Base-by-base conservation (phyloP, 441 rosid genomes). In the Syzygium malaccense region DNA sequence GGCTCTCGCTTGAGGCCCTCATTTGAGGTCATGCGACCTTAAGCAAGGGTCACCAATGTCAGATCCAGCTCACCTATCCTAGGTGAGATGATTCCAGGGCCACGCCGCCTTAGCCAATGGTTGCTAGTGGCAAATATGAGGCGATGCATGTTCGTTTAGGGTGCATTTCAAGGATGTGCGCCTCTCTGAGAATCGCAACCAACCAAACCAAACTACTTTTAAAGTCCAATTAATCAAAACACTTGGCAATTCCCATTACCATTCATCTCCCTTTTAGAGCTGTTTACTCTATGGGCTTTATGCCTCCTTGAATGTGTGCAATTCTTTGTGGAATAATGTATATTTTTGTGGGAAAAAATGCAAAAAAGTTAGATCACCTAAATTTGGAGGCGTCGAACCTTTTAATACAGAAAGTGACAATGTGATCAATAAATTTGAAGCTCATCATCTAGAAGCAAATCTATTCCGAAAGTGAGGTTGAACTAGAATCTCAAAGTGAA, bases 21-120 rank as follows among this genome's bases (percentile, higher is more conserved):
- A 6, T 4, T 1, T 28, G 0, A 60, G 17, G 45, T 68, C 14
- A 19, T 33, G 7, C 28, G 0, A 19, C 48, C 14, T 33, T 9
- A 18, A 7, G 7, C 7, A 1, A 66, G 79, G 15, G 28, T 4
- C 0, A 0, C 4, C 15, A 2, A 33, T 33, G 8, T 7, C 4
- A 6, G 5, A 71, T 33, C 3, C 20, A 26, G 0, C 4, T 19
- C 26, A 13, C 25, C 14, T 37, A 71, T 19, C 4, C 48, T 2
- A 5, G 12, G 49, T 1, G 0, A 71, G 49, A 2, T 0, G 2
- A 33, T 15, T 71, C 75, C 8, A 33, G 11, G 14, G 14, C 7
- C n/a, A 11, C 1, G 7, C 30, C 0, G 9, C 64, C 30, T 58
- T 3, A 18, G 4, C 33, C 7, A 6, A 66, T 18, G 12, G 78